A percentile compares a stretch with the other conserved stretches of the same genome.
Conservation (phyloP, 441 rosid species). For the Eruca vesicaria region DNA sequence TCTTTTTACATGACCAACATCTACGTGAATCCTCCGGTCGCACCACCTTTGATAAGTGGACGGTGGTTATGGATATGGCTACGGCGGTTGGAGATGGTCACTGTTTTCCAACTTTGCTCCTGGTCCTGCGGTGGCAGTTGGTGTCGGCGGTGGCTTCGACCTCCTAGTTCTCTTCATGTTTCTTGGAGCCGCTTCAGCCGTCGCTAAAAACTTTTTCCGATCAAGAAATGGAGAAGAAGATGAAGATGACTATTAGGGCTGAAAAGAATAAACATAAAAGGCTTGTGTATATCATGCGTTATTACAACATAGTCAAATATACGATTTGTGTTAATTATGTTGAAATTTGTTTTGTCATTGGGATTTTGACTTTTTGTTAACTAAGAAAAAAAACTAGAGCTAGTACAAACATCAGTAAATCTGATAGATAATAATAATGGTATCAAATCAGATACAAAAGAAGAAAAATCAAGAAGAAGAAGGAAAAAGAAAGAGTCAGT, state of each 20-base stretch:
- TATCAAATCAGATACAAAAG: slow-evolving; percentile 21
- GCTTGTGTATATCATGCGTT: slow-evolving; percentile 9
- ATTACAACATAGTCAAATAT: neutral
- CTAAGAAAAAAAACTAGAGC: neutral
- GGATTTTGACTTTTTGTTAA: neutral
- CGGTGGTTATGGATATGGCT: slow-evolving; percentile 95
- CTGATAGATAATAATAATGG: neutral
- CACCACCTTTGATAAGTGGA: slow-evolving; percentile 85
- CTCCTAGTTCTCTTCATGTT: slow-evolving; percentile 57
- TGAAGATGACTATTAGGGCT: slow-evolving; percentile 34
- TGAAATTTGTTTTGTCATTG: neutral
- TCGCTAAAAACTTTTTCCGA: slow-evolving; percentile 55
- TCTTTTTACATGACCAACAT: slow-evolving; percentile 69
- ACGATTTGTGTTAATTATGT: neutral
- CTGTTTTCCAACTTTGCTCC: slow-evolving; percentile 88
- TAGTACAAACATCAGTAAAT: slow-evolving; percentile 11
- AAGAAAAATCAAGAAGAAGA: neutral
- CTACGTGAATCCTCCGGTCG: slow-evolving; percentile 74
- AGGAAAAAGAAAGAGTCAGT: slow-evolving; percentile 16
- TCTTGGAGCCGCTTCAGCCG: slow-evolving; percentile 81
- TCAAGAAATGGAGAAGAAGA: slow-evolving; percentile 68
- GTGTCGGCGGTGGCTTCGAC: slow-evolving; percentile 85
- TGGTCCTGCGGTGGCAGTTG: slow-evolving; percentile 76
- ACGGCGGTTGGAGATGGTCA: slow-evolving; percentile 83
- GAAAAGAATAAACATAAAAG: neutral